Evolutionary conservation across 1,284 basidiomycete genomes (phyloP).

Genomic region (Entoloma clypeatum): DNA sequence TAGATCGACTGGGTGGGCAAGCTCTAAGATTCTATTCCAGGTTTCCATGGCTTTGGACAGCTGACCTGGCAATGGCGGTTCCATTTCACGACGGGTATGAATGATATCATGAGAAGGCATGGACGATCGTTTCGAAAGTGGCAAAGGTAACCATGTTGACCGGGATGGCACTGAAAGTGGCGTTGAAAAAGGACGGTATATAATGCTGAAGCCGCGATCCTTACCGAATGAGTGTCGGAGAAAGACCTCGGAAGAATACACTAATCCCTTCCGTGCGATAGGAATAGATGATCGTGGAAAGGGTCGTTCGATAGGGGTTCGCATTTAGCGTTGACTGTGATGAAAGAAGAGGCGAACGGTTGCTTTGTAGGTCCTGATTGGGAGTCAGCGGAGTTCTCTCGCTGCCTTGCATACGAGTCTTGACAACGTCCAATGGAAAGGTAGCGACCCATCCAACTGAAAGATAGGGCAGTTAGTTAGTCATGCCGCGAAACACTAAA

Average conservation of each 20-base stretch:
- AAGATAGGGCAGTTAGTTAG: neutral
- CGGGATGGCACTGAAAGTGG: slow-evolving; percentile 35
- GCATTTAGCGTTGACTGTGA: slow-evolving; percentile 2
- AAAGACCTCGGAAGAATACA: slow-evolving; percentile 74
- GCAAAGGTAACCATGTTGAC: slow-evolving; percentile 46
- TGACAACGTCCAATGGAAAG: slow-evolving; percentile 83
- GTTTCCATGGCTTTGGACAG: too few species aligned
- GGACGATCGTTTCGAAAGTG: slow-evolving; percentile 38
- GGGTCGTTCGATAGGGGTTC: slow-evolving; percentile 53
- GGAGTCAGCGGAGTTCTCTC: slow-evolving; percentile 10
- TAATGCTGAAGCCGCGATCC: slow-evolving; percentile 25
- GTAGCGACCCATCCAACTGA: slow-evolving; percentile 66
- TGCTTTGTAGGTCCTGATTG: neutral
- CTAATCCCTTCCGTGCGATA: slow-evolving; percentile 60
- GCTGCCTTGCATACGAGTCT: slow-evolving; percentile 76
- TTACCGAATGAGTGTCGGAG: slow-evolving; percentile 76
- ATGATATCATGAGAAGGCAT: slow-evolving; percentile 23
- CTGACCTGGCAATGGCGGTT: too few species aligned
- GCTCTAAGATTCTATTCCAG: too few species aligned
- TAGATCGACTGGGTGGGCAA: too few species aligned
- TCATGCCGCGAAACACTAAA: neutral
- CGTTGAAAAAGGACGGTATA: slow-evolving; percentile 5
- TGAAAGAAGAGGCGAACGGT: slow-evolving; percentile 1
- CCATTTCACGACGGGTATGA: too few species aligned
- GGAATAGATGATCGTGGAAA: slow-evolving; percentile 56